These are phyloP conservation scores for Colletotrichum nymphaeae DNA, from an alignment of 2,329 filamentous ascomycete genomes.

Conservation along the genomic window DNA sequence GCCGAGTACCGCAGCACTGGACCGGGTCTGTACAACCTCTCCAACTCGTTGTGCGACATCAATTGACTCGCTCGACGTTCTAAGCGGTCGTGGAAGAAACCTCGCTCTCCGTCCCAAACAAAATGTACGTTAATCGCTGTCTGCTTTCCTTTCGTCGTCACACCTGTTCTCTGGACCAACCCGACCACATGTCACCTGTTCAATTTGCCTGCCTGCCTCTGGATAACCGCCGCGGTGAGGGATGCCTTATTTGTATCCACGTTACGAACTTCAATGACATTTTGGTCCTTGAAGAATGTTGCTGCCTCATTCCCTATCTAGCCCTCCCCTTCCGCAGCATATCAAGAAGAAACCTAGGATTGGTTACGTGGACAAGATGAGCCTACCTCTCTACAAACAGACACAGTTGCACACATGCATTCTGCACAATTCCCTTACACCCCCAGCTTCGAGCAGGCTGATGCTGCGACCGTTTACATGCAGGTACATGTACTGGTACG, in stretches of 20 bases:
- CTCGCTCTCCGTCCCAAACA: not conserved
- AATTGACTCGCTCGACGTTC: not conserved
- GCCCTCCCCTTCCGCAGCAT: not conserved
- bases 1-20: conserved; percentile 34
- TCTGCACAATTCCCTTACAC: not conserved
- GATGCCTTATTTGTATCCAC: not conserved
- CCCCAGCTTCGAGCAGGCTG: conserved; percentile 5
- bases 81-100: not conserved
- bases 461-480: conserved; percentile 24
- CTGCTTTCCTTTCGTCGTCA: conserved; percentile 1
- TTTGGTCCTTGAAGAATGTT: not conserved
- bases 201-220: not conserved
- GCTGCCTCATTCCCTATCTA: not conserved
- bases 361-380: not conserved
- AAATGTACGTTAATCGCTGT: conserved; percentile 18
- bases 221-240: not conserved
- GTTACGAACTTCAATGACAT: not conserved
- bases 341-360: not conserved
- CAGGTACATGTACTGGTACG: conserved; percentile 32
- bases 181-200: not conserved
- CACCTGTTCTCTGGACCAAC: not conserved
- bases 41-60: conserved; percentile 13
- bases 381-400: not conserved
- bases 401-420: conserved; percentile 5
- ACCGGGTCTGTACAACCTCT: conserved; percentile 24